Percentiles rank a stretch among this genome's conserved stretches.
Evolutionary conservation across 257 asterid genomes (phyloP).

Genomic region (Sherardia arvensis): DNA sequence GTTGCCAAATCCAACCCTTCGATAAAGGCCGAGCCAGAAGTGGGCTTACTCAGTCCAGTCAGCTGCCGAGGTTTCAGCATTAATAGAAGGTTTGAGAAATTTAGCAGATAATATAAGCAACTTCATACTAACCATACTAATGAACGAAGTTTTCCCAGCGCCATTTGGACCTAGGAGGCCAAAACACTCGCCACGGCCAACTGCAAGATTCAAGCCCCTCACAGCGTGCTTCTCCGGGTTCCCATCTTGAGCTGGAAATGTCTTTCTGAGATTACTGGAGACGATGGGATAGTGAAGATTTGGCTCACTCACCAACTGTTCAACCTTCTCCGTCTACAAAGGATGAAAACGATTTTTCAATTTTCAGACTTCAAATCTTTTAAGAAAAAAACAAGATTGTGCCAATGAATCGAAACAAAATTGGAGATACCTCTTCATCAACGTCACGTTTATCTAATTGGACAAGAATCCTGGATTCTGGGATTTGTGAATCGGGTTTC

Average conservation of each 20-base stretch:
- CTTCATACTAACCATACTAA: slow-evolving; percentile 64
- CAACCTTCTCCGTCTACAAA: slow-evolving; percentile 25
- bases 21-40: slow-evolving; percentile 70
- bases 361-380: background rate
- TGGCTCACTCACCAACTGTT: slow-evolving; percentile 20
- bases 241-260: slow-evolving; percentile 33
- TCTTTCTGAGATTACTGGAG: slow-evolving; percentile 27
- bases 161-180: slow-evolving; percentile 48
- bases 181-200: slow-evolving; percentile 35
- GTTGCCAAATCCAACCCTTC: slow-evolving; percentile 63
- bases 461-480: slow-evolving; percentile 14
- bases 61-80: slow-evolving; percentile 31
- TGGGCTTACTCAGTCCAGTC: slow-evolving; percentile 85
- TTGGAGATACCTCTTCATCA: slow-evolving; percentile 24
- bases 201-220: slow-evolving; percentile 29
- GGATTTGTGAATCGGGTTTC: slow-evolving; percentile 5
- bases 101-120: slow-evolving; percentile 1
- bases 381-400: background rate
- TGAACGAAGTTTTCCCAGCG: slow-evolving; percentile 65
- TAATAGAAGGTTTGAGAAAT: background rate
- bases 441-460: slow-evolving; percentile 28
- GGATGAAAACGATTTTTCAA: background rate
- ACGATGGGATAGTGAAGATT: slow-evolving; percentile 20
- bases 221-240: slow-evolving; percentile 37
- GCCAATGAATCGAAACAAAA: background rate